These are phyloP conservation scores for Fraxinus albicans DNA, from an alignment of 305 asterid genomes.

Conservation along the genomic window DNA sequence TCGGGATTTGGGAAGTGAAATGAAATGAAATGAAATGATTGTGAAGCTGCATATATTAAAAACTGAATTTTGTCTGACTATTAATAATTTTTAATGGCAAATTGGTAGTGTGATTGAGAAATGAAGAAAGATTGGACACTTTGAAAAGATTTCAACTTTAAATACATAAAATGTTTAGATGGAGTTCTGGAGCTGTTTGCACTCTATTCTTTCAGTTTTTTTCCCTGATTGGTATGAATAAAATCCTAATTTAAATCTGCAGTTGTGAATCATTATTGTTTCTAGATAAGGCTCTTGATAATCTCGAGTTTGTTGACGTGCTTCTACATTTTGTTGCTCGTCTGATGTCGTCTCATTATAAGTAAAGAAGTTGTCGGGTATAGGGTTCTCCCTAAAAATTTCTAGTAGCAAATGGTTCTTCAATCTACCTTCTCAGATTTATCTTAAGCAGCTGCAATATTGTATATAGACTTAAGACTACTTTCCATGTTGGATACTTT, in stretches of 20 bases:
- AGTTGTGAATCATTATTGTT: not conserved
- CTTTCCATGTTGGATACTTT: not conserved
- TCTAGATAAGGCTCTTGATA: not conserved
- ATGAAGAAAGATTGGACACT: not conserved
- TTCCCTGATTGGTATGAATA: not conserved
- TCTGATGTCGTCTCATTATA: not conserved
- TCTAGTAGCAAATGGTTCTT: slow-evolving; percentile 5
- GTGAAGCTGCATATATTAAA: not conserved
- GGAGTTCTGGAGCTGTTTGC: not conserved
- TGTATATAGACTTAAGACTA: not conserved
- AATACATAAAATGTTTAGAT: not conserved
- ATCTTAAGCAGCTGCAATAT: not conserved
- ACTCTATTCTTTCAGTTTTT: not conserved
- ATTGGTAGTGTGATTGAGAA: not conserved
- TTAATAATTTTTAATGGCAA: not conserved
- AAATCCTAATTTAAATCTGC: not conserved
- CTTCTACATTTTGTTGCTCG: not conserved
- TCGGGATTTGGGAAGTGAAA: not conserved
- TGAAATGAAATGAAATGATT: not conserved
- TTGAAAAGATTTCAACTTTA: not conserved
- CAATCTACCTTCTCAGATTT: not conserved
- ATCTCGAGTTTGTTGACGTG: not conserved
- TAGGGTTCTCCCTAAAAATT: not conserved
- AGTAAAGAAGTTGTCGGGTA: not conserved
- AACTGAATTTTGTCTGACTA: not conserved